phyloP scores from a whole-genome alignment of 148 eudicot genomes.

The Fagopyrum homotropicum region DNA sequence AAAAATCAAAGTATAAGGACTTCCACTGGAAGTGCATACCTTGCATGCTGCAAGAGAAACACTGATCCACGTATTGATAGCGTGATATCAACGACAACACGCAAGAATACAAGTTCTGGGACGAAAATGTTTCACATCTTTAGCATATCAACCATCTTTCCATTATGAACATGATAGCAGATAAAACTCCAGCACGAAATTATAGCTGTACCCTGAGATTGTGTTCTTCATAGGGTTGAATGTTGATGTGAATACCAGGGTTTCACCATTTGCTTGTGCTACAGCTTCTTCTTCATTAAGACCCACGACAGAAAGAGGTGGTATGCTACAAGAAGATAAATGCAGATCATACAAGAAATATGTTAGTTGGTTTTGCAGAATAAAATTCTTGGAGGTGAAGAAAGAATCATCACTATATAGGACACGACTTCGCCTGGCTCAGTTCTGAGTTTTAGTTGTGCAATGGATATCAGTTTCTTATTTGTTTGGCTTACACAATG shows the following conservation, averaged over 20 bases:
- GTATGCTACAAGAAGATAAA: conserved; percentile 57
- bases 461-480: background rate
- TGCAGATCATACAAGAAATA: background rate
- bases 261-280: conserved; percentile 78
- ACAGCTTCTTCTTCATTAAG: conserved; percentile 92
- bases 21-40: background rate
- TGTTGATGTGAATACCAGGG: conserved; percentile 73
- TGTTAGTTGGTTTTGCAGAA: background rate
- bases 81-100: background rate
- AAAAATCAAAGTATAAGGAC: background rate
- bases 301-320: conserved; percentile 92
- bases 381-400: background rate
- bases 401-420: background rate
- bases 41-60: conserved; percentile 8
- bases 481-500: background rate
- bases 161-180: background rate
- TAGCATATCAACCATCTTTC: background rate
- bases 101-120: background rate
- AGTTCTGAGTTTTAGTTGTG: background rate
- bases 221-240: conserved; percentile 97
- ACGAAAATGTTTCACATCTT: background rate
- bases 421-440: too few species aligned
- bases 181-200: background rate
- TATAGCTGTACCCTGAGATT: conserved; percentile 64
- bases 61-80: background rate